Evolutionary conservation across 2,329 filamentous ascomycete species (phyloP), one percentile per base, ranked within the genome.

Genomic region (Paracoccidioides brasiliensis): DNA sequence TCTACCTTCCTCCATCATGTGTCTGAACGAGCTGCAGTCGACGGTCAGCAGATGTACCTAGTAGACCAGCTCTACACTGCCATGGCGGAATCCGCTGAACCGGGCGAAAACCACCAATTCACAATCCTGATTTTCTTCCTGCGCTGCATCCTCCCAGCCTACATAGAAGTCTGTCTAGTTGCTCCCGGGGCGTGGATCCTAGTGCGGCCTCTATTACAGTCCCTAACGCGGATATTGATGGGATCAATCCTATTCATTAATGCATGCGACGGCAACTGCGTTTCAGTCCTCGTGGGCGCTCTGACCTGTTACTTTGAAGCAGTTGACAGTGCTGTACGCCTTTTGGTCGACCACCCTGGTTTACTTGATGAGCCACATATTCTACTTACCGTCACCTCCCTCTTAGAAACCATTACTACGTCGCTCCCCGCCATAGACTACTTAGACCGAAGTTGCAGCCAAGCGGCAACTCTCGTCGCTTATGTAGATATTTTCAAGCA

Each of bases 1-100:
- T 75, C 74, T 5, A 71, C 73, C n/a, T 84, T 83, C 64, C 65
- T 84, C 12, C 79, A 83, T 55, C 78, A 76, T 4, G 76, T 84
- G 5, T 77, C 75, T 10, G 80, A 83, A 63, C 72, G 80, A 55
- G 80, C 81, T 0, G 78, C 78, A 1, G 66, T 78, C 5, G 80
- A 83, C 55, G 70, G 73, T n/a, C 75, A 82, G 58, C 80, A 83
- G 59, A 60, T 60, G 0, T 80, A 81, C 61, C 72, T 85, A 7
- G 70, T 77, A 53, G 69, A 73, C 8, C 81, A 84, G 61, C 66
- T 83, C 4, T 68, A 70, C 42, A 70, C 71, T 0, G 78, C 79
- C 3, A 75, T 82, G 64, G 68, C 66, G 32, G 69, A 70, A 3
- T 68, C 65, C 0, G 68, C 71, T 38, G 78, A 80, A 60, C 56